These are phyloP conservation scores for Mycosphaerella arachidis DNA, from an alignment of 2,329 filamentous ascomycete genomes.

Conservation along the genomic window DNA sequence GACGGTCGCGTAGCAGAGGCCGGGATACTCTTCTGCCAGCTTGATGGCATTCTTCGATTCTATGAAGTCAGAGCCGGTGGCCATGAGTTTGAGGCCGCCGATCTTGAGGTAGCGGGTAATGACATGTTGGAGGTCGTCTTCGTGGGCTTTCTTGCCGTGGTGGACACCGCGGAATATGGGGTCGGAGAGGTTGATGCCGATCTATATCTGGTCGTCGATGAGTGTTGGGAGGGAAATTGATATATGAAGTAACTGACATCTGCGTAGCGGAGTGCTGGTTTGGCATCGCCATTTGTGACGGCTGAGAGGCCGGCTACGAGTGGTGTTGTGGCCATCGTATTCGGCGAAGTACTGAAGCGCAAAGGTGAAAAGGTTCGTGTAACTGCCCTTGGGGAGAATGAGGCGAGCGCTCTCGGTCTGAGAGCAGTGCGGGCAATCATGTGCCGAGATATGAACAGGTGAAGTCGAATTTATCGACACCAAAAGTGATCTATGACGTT, in stretches of 20 bases:
- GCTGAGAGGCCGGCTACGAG: conserved; percentile 1
- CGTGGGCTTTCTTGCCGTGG: conserved; percentile 71
- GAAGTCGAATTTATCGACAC: background rate
- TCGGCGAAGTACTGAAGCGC: background rate
- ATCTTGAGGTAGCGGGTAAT: conserved; percentile 71
- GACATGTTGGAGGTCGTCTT: conserved; percentile 69
- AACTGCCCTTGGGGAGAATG: background rate
- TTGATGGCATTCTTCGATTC: conserved; percentile 72
- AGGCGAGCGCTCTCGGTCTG: background rate
- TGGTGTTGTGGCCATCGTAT: conserved; percentile 2
- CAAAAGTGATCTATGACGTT: background rate
- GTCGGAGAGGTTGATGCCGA: conserved; percentile 95
- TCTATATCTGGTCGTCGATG: conserved; percentile 40
- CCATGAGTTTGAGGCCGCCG: conserved; percentile 84
- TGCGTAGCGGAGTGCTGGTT: conserved; percentile 13
- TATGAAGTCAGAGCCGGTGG: conserved; percentile 82
- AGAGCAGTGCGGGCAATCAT: conserved; percentile 7
- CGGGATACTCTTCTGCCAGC: conserved; percentile 69
- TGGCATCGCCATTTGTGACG: conserved; percentile 4
- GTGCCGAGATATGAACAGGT: background rate
- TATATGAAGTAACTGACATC: conserved; percentile 19
- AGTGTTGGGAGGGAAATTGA: background rate
- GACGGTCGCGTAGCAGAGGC: conserved; percentile 80
- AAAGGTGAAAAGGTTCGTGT: background rate
- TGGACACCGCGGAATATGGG: conserved; percentile 83